Percentiles rank a stretch among this genome's conserved stretches.
These are phyloP conservation scores for Podila minutissima DNA, from an alignment of 192 early-diverging fungal species.

Conservation along the genomic window DNA sequence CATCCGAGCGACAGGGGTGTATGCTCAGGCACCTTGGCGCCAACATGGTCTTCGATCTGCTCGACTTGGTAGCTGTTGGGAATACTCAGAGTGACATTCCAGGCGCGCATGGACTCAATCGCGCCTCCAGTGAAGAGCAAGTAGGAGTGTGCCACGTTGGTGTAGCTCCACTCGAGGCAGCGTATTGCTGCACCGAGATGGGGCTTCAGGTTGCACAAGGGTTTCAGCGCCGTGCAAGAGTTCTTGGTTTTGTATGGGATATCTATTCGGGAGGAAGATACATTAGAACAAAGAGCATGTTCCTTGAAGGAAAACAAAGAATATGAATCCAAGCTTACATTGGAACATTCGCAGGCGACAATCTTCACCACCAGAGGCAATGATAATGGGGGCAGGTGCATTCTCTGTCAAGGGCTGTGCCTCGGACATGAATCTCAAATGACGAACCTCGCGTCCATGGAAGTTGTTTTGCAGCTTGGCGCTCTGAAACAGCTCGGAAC, in stretches of 20 bases:
- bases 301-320: not conserved
- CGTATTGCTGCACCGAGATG: conserved; percentile 38
- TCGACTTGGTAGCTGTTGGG: conserved; percentile 46
- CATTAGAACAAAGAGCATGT: not conserved
- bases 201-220: conserved; percentile 46
- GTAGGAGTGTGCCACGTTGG: conserved; percentile 23
- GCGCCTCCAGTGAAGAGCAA: conserved; percentile 46
- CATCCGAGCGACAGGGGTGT: conserved; percentile 40
- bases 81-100: conserved; percentile 44
- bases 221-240: conserved; percentile 30
- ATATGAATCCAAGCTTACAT: conserved; percentile 41
- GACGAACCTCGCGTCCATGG: conserved; percentile 73
- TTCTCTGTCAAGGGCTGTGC: conserved; percentile 23
- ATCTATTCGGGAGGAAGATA: conserved; percentile 17
- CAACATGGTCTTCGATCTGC: conserved; percentile 15
- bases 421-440: conserved; percentile 54
- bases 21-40: conserved; percentile 16
- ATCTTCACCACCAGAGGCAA: conserved; percentile 70
- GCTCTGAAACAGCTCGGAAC: conserved; percentile 59
- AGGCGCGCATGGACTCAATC: conserved; percentile 46
- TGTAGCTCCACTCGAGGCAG: conserved; percentile 45
- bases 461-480: conserved; percentile 67
- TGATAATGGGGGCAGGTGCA: conserved; percentile 45
- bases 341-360: conserved; percentile 63
- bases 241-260: conserved; percentile 53